Evolutionary conservation across 2,329 filamentous ascomycete genomes (phyloP).

Genomic region (Pseudogymnoascus sp.): DNA sequence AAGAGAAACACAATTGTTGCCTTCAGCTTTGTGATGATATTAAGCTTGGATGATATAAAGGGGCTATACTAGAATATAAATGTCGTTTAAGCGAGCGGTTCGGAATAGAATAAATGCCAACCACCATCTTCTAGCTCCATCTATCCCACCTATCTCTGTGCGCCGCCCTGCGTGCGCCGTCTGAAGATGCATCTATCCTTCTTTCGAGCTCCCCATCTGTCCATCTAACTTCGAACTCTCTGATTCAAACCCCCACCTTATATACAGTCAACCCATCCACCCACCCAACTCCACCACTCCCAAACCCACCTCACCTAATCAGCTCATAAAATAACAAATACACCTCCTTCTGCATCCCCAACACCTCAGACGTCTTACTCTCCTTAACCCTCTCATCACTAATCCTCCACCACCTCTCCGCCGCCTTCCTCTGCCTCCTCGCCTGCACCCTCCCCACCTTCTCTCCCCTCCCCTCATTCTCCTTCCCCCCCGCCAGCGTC

Average conservation of each 20-base stretch:
- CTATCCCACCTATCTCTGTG: neutral
- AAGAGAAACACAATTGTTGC: neutral
- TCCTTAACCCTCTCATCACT: slow-evolving; percentile 96
- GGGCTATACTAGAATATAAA: neutral
- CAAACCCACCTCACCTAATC: slow-evolving; percentile 25
- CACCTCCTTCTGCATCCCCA: slow-evolving; percentile 91
- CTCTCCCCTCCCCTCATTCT: slow-evolving; percentile 25
- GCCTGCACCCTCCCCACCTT: slow-evolving; percentile 17
- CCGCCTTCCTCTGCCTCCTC: slow-evolving; percentile 50
- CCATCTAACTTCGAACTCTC: neutral
- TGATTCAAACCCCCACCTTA: neutral
- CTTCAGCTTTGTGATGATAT: neutral
- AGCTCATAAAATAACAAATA: slow-evolving; percentile 95
- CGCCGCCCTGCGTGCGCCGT: neutral
- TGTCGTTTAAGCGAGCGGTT: neutral
- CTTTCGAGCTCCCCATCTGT: neutral
- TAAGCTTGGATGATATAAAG: neutral
- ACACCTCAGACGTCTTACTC: slow-evolving; percentile 80
- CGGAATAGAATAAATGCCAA: neutral
- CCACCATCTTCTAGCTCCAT: neutral
- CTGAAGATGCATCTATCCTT: neutral
- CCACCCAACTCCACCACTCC: neutral
- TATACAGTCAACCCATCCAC: neutral
- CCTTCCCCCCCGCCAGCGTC: neutral
- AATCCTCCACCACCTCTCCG: slow-evolving; percentile 91